These are phyloP conservation scores for Bolboschoenus planiculmis DNA, from an alignment of 176 grass and related monocot genomes.

Conservation along the genomic window DNA sequence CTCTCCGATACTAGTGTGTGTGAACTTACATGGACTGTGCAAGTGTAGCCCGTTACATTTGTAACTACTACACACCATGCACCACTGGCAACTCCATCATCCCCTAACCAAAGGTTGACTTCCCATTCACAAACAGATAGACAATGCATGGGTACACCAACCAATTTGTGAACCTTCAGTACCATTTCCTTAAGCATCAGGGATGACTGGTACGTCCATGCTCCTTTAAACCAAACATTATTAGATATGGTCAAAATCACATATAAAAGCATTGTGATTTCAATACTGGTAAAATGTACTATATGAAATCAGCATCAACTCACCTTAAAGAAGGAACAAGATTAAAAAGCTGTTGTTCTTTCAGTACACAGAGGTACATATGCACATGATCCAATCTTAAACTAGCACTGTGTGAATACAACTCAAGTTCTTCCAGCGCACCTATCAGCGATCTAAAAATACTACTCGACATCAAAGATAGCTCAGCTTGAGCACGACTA, in stretches of 20 bases:
- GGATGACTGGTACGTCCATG: constrained; percentile 39
- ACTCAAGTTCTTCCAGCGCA: constrained; percentile 91
- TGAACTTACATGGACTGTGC: constrained; percentile 88
- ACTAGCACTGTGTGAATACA: constrained; percentile 70
- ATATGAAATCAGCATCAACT: constrained; percentile 15
- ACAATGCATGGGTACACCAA: constrained; percentile 90
- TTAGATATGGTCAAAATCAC: background rate
- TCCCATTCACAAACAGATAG: constrained; percentile 97
- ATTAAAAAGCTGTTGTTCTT: constrained; percentile 64
- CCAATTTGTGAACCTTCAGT: constrained; percentile 82
- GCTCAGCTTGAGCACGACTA: constrained; percentile 37
- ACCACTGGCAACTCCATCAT: constrained; percentile 63
- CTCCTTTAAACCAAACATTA: constrained; percentile 40
- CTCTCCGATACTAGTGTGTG: background rate
- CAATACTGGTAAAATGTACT: background rate
- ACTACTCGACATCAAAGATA: constrained; percentile 75
- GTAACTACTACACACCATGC: constrained; percentile 94
- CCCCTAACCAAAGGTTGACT: constrained; percentile 83
- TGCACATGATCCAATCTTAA: constrained; percentile 76
- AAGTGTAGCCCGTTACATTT: constrained; percentile 93
- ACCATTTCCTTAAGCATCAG: constrained; percentile 88
- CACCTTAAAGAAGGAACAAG: constrained; percentile 83
- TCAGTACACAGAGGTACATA: constrained; percentile 88
- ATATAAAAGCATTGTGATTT: background rate
- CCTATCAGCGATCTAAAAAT: constrained; percentile 87